Evolutionary conservation across 768 basidiomycete genomes (phyloP), one percentile per base, ranked within the genome.

Genomic region (Neoboletus brunneissimus): DNA sequence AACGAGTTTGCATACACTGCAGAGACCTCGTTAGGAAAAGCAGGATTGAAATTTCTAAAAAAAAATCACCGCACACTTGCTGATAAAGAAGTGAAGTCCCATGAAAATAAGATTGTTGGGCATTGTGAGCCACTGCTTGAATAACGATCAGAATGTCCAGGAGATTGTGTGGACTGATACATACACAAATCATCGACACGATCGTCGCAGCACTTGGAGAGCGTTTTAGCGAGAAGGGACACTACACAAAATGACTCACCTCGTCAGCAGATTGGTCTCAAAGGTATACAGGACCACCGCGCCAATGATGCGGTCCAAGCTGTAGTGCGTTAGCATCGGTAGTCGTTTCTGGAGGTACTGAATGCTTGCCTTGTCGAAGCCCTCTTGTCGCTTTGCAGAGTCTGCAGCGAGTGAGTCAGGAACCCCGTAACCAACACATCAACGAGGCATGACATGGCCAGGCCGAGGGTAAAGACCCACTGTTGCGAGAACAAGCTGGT

Each of bases 71-170:
- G 48, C 53, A 80, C 79, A 62, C 68, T 83, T 83, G 61, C 76
- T 74, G 53, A 83, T 82, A 23, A 81, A 72, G 56, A 82, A 79
- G 61, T 82, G 79, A 5, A 83, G 59, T 2, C 76, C 81, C 78
- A 81, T 74, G 60, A 82, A 83, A 11, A 82, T 67, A 5, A 82
- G 73, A 55, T 82, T 81, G 15, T 65, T 56, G 6, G 77, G 75
- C 71, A 80, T 76, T 9, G 67, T 57, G 15, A 82, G 58, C 81
- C 81, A 82, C 81, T n/a, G n/a, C n/a, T 71, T 54, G 5, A 25
- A 12, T 4, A 10, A 50, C 0, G 4, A 27, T 58, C 51, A 54
- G 45, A 31, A 49, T 11, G 16, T 13, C 16, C 12, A 40, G 1
- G 48, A 20, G 13, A 25, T 15, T 4, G 13, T n/a, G 16, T 4